These are phyloP conservation scores for Colletotrichum phormii DNA, from an alignment of 2,329 filamentous ascomycete species.

Conservation along the genomic window DNA sequence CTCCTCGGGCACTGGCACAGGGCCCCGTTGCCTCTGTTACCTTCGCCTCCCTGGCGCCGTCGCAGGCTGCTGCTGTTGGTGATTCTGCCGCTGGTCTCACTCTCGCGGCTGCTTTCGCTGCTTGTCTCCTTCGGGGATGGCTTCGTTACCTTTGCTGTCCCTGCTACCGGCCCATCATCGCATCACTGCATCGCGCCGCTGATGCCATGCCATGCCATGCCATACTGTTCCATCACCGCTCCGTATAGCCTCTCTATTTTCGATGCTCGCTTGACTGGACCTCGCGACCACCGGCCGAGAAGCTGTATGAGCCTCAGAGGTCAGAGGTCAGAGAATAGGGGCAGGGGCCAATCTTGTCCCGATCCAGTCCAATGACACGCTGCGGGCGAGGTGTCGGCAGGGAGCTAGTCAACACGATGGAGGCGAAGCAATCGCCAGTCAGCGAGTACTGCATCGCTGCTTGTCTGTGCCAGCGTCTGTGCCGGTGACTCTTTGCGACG, in stretches of 20 bases:
- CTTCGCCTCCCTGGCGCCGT: not conserved
- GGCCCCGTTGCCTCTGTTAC: slow-evolving; percentile 25
- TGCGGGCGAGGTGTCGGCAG: slow-evolving; percentile 15
- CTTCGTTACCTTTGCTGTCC: slow-evolving; percentile 8
- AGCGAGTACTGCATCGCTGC: slow-evolving; percentile 24
- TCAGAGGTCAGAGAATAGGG: slow-evolving; percentile 23
- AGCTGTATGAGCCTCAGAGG: slow-evolving; percentile 13
- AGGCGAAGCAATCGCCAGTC: slow-evolving; percentile 36
- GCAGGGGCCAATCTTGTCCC: slow-evolving; percentile 17
- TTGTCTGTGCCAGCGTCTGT: slow-evolving; percentile 31
- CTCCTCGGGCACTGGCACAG: not conserved
- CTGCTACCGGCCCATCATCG: slow-evolving; percentile 25
- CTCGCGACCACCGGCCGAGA: not conserved
- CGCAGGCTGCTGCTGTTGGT: not conserved
- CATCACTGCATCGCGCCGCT: slow-evolving; percentile 30
- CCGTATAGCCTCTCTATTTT: slow-evolving; percentile 29
- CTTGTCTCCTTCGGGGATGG: slow-evolving; percentile 17
- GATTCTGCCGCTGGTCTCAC: not conserved
- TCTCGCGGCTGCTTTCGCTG: slow-evolving; percentile 5
- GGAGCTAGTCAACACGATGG: slow-evolving; percentile 33
- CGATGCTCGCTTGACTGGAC: not conserved
- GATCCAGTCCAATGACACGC: slow-evolving; percentile 19
- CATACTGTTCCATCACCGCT: not conserved
- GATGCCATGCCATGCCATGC: slow-evolving; percentile 28
- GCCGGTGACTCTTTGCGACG: slow-evolving; percentile 15